Evolutionary conservation across 768 basidiomycete genomes (phyloP).

Genomic region (Tylopilus intermedius): DNA sequence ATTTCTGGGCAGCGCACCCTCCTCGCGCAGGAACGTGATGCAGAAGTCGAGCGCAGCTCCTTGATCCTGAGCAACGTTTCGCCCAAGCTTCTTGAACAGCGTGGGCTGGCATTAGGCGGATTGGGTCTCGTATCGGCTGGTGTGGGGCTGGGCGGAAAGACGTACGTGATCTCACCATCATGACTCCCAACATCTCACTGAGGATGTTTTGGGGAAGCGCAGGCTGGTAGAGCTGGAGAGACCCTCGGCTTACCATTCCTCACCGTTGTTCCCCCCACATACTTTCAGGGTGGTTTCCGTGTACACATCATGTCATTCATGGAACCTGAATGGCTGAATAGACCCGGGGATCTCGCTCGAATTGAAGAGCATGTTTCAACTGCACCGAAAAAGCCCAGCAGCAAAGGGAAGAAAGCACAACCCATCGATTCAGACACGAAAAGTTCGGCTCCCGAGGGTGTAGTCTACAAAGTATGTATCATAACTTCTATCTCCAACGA

Average conservation of each 20-base stretch:
- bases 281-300: conserved; percentile 57
- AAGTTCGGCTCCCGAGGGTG: conserved; percentile 55
- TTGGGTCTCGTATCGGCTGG: conserved; percentile 67
- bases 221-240: conserved; percentile 86
- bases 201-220: conserved; percentile 28
- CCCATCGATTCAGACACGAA: conserved; percentile 36
- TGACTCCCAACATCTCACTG: conserved; percentile 1
- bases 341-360: conserved; percentile 84
- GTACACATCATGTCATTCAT: not conserved
- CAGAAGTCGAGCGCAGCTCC: conserved; percentile 79
- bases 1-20: conserved; percentile 63
- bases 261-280: conserved; percentile 75
- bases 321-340: conserved; percentile 26
- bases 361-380: conserved; percentile 67
- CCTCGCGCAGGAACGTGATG: conserved; percentile 66
- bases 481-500: not conserved
- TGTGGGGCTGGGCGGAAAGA: conserved; percentile 89
- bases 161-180: conserved; percentile 40
- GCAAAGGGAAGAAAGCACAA: conserved; percentile 40
- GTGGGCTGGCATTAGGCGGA: conserved; percentile 74
- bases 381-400: conserved; percentile 40
- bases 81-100: conserved; percentile 80
- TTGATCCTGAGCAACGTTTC: conserved; percentile 79
- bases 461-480: conserved; percentile 70
- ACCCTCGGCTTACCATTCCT: conserved; percentile 73